Conservation (phyloP, 108 stramenopile genomes). For the Thalassiosira profunda region DNA sequence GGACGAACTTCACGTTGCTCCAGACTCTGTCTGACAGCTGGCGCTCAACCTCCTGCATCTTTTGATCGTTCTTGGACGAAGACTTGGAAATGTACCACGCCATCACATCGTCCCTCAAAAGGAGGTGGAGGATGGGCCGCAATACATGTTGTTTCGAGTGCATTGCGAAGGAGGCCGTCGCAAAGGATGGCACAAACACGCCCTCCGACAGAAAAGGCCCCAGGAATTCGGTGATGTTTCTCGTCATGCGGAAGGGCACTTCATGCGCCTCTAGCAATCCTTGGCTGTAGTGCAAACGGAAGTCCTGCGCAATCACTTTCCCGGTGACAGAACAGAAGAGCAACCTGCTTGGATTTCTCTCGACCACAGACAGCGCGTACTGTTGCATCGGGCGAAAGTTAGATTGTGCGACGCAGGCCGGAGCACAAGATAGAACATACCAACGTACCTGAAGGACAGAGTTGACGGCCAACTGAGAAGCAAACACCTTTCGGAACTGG, state of each 20-base stretch:
- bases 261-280: constrained; percentile 64
- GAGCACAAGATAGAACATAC: no score
- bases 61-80: constrained; percentile 71
- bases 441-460: constrained; percentile 88
- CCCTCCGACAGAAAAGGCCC: constrained; percentile 76
- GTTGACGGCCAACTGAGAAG: constrained; percentile 75
- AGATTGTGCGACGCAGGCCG: no score
- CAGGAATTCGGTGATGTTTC: constrained; percentile 66
- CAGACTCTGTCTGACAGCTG: constrained; percentile 80
- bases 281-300: constrained; percentile 87
- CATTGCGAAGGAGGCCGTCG: constrained; percentile 65
- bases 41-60: constrained; percentile 82
- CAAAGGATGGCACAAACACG: constrained; percentile 67
- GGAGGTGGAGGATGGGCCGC: constrained; percentile 69
- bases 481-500: constrained; percentile 76
- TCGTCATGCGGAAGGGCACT: constrained; percentile 88
- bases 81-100: constrained; percentile 86
- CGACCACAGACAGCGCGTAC: constrained; percentile 75
- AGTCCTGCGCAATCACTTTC: constrained; percentile 69
- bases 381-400: no score
- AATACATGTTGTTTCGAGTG: constrained; percentile 55
- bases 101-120: constrained; percentile 86
- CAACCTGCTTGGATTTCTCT: constrained; percentile 77
- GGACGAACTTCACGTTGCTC: constrained; percentile 72
- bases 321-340: constrained; percentile 60